Base-by-base conservation (phyloP, 768 basidiomycete species). In the Naganishia onofrii region DNA sequence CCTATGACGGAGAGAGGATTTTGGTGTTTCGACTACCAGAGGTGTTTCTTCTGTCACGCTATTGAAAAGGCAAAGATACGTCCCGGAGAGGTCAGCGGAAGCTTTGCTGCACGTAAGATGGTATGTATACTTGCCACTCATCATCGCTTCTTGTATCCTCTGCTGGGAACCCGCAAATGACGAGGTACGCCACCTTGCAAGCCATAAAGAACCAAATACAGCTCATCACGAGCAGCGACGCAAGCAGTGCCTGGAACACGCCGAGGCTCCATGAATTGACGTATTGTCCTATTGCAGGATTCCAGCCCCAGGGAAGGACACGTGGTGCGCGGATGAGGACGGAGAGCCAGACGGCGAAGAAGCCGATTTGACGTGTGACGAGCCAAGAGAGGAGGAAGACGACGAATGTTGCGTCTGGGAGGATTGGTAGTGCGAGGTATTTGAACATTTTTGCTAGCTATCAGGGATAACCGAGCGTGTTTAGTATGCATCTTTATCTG, bases 381-480 rank as follows among this genome's bases (percentile, higher is more conserved):
- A 96, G 84, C 96, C 96, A 99, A 12, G 90, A 90, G 26, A 93
- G 64, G 76, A 97, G 85, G 84, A 95, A 99, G 72, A 85, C 75
- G 34, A 83, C 90, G 77, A 99, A 98, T 0, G 86, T 85, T 29
- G 82, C 74, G 80, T 98, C 93, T 67, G 89, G 90, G 17, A 86
- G 78, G 23, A 85, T 85, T 38, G 84, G 82, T 51, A 88, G 80
- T 19, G 83, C 83, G n/a, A 94, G 83, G 81, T 98, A 99, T 68
- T 89, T 88, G 72, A 91, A 81, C 90, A 98, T 95, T 81, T 99
- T 99, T 12, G 93, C 95, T 72, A 91, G 79, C 92, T 95, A 70
- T 1, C 44, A 29, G 7, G 32, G 32, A 10, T 7, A 10, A 42
- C 23, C 42, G 19, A 21, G 19, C n/a, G 19, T 31, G 68, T 6